A percentile compares a stretch with the other conserved stretches of the same genome.
Conservation (phyloP, 768 basidiomycete species). For the Suillus clintonianus region DNA sequence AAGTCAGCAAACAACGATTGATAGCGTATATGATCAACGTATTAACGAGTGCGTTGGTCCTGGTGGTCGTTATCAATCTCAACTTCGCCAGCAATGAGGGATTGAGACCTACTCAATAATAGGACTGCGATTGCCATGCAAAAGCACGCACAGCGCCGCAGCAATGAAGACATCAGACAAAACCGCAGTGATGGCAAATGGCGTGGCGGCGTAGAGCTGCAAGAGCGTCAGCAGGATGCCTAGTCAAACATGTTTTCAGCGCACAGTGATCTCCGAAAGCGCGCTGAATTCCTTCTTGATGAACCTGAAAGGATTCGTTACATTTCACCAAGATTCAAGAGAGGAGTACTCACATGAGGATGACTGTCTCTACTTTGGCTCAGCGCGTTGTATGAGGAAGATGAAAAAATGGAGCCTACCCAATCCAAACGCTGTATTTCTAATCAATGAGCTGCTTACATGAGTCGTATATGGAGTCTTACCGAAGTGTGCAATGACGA, state of each 20-base stretch:
- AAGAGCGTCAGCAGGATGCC: not conserved
- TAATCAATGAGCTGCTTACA: conserved; percentile 13
- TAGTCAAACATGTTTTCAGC: conserved; percentile 7
- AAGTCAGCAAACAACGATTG: conserved; percentile 50
- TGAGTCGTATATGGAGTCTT: conserved; percentile 22
- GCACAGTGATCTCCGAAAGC: conserved; percentile 39
- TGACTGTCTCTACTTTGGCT: conserved; percentile 9
- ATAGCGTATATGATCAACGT: conserved; percentile 50
- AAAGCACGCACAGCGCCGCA: conserved; percentile 40
- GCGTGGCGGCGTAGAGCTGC: conserved; percentile 41
- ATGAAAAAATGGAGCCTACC: conserved; percentile 23
- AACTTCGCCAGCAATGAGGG: not conserved
- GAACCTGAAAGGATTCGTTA: conserved; percentile 29
- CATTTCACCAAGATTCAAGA: not conserved
- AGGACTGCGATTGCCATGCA: conserved; percentile 41
- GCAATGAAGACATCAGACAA: conserved; percentile 49
- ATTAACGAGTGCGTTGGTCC: conserved; percentile 44
- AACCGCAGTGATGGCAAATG: conserved; percentile 47
- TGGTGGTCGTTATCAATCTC: conserved; percentile 13
- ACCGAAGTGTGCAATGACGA: conserved; percentile 45
- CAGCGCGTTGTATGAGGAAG: not conserved
- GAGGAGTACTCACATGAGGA: conserved; percentile 6
- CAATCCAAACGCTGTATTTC: conserved; percentile 34
- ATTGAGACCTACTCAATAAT: conserved; percentile 30
- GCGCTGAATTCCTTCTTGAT: conserved; percentile 37